Percentiles rank a stretch among this genome's conserved stretches.
Evolutionary conservation across 805 yeast species (phyloP).

Genomic region (Candida endomychidarum): DNA sequence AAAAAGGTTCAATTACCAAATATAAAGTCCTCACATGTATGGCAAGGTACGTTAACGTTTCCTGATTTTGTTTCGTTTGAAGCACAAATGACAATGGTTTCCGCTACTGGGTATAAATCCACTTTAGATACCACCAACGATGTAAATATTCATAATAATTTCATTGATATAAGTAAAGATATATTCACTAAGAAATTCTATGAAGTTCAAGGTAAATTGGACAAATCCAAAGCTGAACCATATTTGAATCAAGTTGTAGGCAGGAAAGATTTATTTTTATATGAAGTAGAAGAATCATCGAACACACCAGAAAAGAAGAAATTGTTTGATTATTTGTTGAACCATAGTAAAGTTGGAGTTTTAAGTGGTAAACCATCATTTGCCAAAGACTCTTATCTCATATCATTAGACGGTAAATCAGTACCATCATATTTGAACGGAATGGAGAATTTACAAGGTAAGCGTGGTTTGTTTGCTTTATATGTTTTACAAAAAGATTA

Average conservation of each 20-base stretch:
- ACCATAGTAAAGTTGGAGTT: constrained; percentile 57
- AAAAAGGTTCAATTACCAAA: constrained; percentile 4
- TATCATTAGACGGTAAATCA: constrained; percentile 29
- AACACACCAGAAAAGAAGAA: constrained; percentile 27
- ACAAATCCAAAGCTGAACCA: constrained; percentile 49
- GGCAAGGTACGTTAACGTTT: constrained; percentile 51
- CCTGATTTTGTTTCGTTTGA: constrained; percentile 49
- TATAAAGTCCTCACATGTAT: constrained; percentile 23
- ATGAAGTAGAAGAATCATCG: constrained; percentile 38
- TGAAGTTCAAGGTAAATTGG: constrained; percentile 64
- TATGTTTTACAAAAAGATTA: constrained; percentile 41
- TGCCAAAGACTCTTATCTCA: constrained; percentile 64
- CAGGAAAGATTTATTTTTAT: constrained; percentile 54
- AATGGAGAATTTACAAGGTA: constrained; percentile 11
- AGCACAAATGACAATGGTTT: constrained; percentile 36
- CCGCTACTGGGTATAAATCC: constrained; percentile 28
- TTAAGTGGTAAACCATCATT: constrained; percentile 47
- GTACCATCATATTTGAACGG: constrained; percentile 23
- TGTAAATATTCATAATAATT: constrained; percentile 23
- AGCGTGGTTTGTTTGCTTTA: constrained; percentile 31
- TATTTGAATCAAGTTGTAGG: constrained; percentile 51
- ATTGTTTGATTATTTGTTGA: constrained; percentile 45
- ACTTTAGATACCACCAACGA: constrained; percentile 19
- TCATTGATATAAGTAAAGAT: constrained; percentile 27
- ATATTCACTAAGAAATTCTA: constrained; percentile 31